Base-by-base conservation (phyloP, 345 rosid species). In the Murraya koenigii region DNA sequence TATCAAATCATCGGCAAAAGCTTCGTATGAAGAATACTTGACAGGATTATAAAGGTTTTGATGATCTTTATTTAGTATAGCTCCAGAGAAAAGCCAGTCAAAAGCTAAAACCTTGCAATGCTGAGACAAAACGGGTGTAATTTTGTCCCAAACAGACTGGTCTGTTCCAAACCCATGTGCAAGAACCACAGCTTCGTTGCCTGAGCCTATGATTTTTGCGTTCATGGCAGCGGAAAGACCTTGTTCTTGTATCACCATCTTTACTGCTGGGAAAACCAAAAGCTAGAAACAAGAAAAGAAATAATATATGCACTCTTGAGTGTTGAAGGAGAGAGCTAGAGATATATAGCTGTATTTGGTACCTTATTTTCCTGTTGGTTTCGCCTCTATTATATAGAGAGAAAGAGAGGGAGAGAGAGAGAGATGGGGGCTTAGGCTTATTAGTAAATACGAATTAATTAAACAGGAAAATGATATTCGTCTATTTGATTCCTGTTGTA, bases 131-230 rank as follows among this genome's bases (percentile, higher is more conserved):
- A 66, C 65, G 28, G 96, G 93, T 30, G 87, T 38, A 70, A 86
- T 76, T 84, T 87, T 87, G 82, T 89, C 83, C 94, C 94, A 90
- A 33, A 84, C 63, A 9, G 91, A 86, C 72, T 92, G 97, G 79
- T 94, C 93, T 44, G 69, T 84, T 35, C 98, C 96, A 52, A 77
- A 92, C 0, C 98, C 98, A 30, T 94, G 97, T 0, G 94, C 96
- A 11, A 91, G 78, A 78, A 89, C 75, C 80, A 91, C 73, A 64
- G 76, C 17, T 62, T 84, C 80, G 28, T 44, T 65, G 11, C 91
- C 88, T 7, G 88, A 82, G 25, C 97, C 98, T 1, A 83, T 61
- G 77, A 88, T 74, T 80, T 78, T 86, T n/a, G 89, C 90, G 83
- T 94, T 92, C 93, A 92, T 79, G 81, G 91, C 77, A 15, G 74